phyloP scores from a whole-genome alignment of 164 flowering plant genomes.

The Chimonanthus praecox region DNA sequence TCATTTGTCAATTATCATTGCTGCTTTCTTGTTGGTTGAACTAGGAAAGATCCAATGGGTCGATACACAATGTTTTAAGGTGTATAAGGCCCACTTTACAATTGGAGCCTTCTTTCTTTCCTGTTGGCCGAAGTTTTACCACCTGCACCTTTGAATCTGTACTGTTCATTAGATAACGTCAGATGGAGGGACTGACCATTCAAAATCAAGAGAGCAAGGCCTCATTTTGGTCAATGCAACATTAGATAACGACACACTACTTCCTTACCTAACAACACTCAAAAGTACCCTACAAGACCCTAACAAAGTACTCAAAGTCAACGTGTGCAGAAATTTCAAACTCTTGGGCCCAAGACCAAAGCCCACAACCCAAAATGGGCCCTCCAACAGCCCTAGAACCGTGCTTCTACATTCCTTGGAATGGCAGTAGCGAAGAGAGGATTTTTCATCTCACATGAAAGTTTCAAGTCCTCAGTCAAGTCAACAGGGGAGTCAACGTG shows the following conservation, averaged over 20 bases:
- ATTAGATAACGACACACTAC: neutral
- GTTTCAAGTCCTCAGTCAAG: constrained; percentile 36
- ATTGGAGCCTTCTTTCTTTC: too few species aligned
- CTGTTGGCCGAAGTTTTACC: too few species aligned
- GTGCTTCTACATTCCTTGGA: constrained; percentile 10
- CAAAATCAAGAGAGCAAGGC: neutral
- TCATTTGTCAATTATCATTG: too few species aligned
- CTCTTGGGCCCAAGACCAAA: neutral
- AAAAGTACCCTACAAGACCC: neutral
- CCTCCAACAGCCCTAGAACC: neutral
- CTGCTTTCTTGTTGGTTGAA: too few species aligned
- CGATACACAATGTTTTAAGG: too few species aligned
- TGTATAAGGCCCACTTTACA: too few species aligned
- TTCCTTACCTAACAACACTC: neutral
- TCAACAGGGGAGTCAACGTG: constrained; percentile 24
- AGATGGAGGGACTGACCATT: neutral
- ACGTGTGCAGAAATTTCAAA: too few species aligned
- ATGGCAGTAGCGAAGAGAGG: constrained; percentile 28
- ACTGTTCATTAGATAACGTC: neutral
- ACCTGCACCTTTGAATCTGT: too few species aligned
- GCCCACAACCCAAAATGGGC: neutral
- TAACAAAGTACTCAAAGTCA: neutral
- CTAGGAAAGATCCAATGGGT: too few species aligned
- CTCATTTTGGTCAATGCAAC: neutral
- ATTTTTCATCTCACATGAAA: constrained; percentile 52